phyloP scores from a whole-genome alignment of 176 grass and related monocot genomes.

The Calamus simplicifolius region DNA sequence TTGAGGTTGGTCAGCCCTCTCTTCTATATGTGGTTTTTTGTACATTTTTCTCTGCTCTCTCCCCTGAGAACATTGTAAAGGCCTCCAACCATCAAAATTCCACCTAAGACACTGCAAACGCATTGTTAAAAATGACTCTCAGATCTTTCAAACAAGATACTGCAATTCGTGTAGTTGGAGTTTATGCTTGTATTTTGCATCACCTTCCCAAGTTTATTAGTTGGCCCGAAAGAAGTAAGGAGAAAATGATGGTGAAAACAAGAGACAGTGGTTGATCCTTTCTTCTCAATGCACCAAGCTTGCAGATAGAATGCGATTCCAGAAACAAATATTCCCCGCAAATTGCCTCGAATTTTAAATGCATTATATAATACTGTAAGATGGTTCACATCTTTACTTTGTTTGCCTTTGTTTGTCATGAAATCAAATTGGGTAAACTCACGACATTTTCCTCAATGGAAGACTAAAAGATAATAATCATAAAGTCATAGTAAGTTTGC shows the following conservation, averaged over 20 bases:
- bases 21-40: no score
- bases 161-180: background rate
- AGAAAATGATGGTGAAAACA: slow-evolving; percentile 32
- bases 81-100: slow-evolving; percentile 41
- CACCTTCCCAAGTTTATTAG: slow-evolving; percentile 43
- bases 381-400: no score
- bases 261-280: slow-evolving; percentile 34
- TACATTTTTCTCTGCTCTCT: slow-evolving; percentile 28
- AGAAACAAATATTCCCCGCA: slow-evolving; percentile 32
- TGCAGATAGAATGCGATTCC: slow-evolving; percentile 51
- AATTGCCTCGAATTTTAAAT: background rate
- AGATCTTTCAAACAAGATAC: no score
- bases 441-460: no score
- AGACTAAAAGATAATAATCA: no score
- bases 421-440: no score
- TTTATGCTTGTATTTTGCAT: background rate
- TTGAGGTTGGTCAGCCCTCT: no score
- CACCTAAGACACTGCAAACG: slow-evolving; percentile 49
- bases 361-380: no score
- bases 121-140: background rate
- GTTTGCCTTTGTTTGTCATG: no score
- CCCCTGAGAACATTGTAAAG: slow-evolving; percentile 64
- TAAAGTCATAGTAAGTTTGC: no score
- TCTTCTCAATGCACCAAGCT: slow-evolving; percentile 41
- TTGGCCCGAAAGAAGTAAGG: slow-evolving; percentile 36